phyloP scores from a whole-genome alignment of 2,329 filamentous ascomycete species.

The Fusarium sp. region DNA sequence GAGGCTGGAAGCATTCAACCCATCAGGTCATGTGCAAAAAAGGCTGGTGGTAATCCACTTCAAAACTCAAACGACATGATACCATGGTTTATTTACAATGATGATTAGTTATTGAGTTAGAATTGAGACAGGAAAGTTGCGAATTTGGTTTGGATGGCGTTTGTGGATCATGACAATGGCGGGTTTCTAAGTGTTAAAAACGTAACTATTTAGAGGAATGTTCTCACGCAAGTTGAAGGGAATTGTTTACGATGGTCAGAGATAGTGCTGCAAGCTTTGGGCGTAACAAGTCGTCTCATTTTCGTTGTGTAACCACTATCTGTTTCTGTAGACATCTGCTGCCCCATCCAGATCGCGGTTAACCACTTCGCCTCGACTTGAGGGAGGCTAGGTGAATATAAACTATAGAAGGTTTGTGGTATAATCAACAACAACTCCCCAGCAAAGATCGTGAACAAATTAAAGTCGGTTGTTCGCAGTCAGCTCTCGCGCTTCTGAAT shows the following conservation, averaged over 20 bases:
- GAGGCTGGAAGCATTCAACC: constrained; percentile 54
- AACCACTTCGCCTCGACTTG: constrained; percentile 9
- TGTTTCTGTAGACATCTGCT: constrained; percentile 8
- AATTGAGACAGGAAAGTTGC: constrained; percentile 2
- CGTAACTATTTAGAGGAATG: constrained; percentile 1
- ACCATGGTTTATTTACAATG: constrained; percentile 17
- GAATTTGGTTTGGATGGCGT: constrained; percentile 30
- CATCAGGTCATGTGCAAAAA: constrained; percentile 59
- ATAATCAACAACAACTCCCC: constrained; percentile 35
- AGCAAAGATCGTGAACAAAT: constrained; percentile 22
- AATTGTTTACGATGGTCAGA: background rate
- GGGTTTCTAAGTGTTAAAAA: constrained; percentile 11
- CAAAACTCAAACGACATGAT: background rate
- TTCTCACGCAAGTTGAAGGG: background rate
- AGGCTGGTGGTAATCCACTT: constrained; percentile 34
- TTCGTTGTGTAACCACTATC: constrained; percentile 33
- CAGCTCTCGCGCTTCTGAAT: constrained; percentile 18
- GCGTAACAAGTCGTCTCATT: constrained; percentile 31
- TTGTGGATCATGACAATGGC: constrained; percentile 17
- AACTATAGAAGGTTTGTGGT: constrained; percentile 35
- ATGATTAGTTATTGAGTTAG: constrained; percentile 9
- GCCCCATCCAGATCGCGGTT: constrained; percentile 5
- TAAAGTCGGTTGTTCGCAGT: constrained; percentile 17
- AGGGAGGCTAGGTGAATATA: constrained; percentile 8
- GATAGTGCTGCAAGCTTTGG: background rate